Conservation (phyloP, 371 early-diverging fungal genomes). For the Rhizoclosmatium hyalinum region DNA sequence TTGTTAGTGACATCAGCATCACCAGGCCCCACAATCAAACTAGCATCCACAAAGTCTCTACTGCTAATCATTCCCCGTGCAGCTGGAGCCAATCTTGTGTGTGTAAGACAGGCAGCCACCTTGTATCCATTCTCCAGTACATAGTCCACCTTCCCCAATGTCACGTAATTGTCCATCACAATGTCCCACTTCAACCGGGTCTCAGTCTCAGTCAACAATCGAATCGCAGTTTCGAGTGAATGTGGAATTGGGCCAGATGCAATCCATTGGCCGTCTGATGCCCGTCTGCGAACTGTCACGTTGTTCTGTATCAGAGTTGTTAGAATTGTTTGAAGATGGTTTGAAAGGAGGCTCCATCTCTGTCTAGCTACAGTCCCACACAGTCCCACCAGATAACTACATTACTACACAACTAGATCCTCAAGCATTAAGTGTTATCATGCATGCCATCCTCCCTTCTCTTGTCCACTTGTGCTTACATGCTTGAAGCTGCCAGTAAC, state of each 20-base stretch:
- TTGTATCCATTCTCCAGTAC: background rate
- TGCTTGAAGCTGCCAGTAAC: too few species aligned
- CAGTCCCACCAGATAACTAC: too few species aligned
- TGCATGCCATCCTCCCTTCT: too few species aligned
- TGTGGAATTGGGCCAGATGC: slow-evolving; percentile 8
- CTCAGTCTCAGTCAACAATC: slow-evolving; percentile 10
- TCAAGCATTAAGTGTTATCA: too few species aligned
- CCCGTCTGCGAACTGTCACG: slow-evolving; percentile 15
- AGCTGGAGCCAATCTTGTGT: slow-evolving; percentile 3
- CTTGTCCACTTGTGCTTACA: too few species aligned
- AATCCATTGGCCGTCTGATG: slow-evolving; percentile 15
- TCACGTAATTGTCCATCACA: slow-evolving; percentile 9
- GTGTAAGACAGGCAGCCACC: slow-evolving; percentile 4
- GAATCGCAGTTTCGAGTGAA: background rate
- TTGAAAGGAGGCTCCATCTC: too few species aligned
- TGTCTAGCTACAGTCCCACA: too few species aligned
- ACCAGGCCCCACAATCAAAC: background rate
- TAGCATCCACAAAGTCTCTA: slow-evolving; percentile 23
- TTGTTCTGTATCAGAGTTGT: slow-evolving; percentile 3
- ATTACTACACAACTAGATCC: too few species aligned
- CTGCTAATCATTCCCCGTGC: slow-evolving; percentile 24
- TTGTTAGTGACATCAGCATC: background rate
- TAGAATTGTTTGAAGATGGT: background rate
- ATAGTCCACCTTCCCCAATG: background rate
- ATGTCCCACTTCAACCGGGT: slow-evolving; percentile 10